Base-by-base conservation (phyloP, 371 early-diverging fungal genomes). In the Rhizomucor pusillus region DNA sequence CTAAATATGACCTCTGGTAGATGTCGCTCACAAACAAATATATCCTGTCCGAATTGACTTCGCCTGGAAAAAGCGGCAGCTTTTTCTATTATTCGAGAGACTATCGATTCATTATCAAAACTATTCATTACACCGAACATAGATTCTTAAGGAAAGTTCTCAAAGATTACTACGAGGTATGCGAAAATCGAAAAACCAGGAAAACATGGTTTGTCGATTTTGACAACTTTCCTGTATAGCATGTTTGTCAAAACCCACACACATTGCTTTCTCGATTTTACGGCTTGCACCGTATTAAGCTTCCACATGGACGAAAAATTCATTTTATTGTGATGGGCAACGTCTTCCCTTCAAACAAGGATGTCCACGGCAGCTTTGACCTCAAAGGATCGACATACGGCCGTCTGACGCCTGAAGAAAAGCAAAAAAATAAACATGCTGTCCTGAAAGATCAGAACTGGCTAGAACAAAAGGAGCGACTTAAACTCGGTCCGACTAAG, bases 291-390 rank as follows among this genome's bases (percentile, higher is more conserved):
- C 85, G 99, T 45, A 92, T 97, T 55, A 95, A 95, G 72, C 68
- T 93, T 29, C 95, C 97, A 11, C 89, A 87, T 33, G 87, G 90
- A 46, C 79, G 82, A 40, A 95, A 95, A 72, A 92, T 97, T 45
- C 95, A 97, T 69, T 98, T 98, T 73, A 92, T 98, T 12, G 97
- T 98, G 45, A 98, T 98, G 99, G 92, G 91, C 62, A 98, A 98
- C 63, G 90, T 97, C 5, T 91, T 95, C 65, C 97, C 98, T 10
- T 86, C 93, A 11, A 88, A 90, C 77, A 89, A 90, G 61, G 95
- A 97, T 70, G 91, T 98, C 43, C 96, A 97, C 62, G 91, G 90
- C 61, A 87, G 84, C 16, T 98, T 88, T 59, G 98, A 97, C 64
- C 65, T 98, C 49, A 98, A 98, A 79, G 90, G 72, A 0, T 72